Base-by-base conservation (phyloP, 306 rosid genomes). In the Biancaea sappan region DNA sequence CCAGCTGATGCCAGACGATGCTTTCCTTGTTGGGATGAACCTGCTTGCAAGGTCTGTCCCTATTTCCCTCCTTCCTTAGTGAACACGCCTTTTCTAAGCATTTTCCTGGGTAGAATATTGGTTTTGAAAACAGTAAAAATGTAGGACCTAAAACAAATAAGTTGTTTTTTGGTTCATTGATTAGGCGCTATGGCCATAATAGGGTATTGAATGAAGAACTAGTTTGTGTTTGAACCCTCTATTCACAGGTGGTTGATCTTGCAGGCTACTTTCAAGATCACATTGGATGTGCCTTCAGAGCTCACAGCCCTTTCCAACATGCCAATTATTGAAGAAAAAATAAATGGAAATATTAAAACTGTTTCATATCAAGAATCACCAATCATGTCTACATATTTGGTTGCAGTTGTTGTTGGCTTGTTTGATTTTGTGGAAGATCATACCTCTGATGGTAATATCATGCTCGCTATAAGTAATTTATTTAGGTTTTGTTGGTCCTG, bases 21-120 rank as follows among this genome's bases (percentile, higher is more conserved):
- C 84, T 94, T 94, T 83, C 98, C 98, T 14, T 94, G 98, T 82
- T 94, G 98, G 98, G 98, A 94, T 77, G 98, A 94, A 79, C 98
- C 98, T 58, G 96, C 96, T 60, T 90, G 85, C 86, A 94, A 94
- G 98, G 98, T 94, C 37, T 68, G 14, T 26, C n/a, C 53, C 54
- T 74, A 14, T 63, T 66, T 63, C 53, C 46, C 65, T n/a, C 59
- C 59, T 72, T 78, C 59, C 26, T 51, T 50, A 61, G 56, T 56
- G 41, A 74, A 61, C 21, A 53, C 4, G 48, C 75, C 31, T 74
- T 70, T 43, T 60, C 48, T 66, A 19, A 66, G 75, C 37, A 66
- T 68, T 14, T 47, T 25, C 26, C 15, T 22, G n/a, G 21, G 25
- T 52, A 66, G 56, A 68, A 51, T 71, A 37, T 43, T 48, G 34